Evolutionary conservation across 306 rosid genomes (phyloP).

Genomic region (Corylus americana): DNA sequence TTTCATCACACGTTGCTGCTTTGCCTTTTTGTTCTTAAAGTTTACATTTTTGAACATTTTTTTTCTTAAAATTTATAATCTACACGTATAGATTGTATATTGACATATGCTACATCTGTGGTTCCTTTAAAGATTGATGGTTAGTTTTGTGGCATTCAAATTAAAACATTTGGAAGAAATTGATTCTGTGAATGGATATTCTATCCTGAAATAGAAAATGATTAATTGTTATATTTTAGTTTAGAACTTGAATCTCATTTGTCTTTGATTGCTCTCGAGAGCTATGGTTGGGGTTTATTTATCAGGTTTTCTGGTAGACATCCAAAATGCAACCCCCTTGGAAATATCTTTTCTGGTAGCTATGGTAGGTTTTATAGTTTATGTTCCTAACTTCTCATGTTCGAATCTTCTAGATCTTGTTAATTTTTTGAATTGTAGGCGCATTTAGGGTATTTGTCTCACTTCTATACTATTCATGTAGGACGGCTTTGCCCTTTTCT

Average conservation of each 20-base stretch:
- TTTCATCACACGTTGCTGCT: not conserved
- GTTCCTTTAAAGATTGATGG: not conserved
- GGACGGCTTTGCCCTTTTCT: too few relatives aligned
- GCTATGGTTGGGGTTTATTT: too few relatives aligned
- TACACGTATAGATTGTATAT: not conserved
- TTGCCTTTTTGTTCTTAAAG: not conserved
- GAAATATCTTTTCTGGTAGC: too few relatives aligned
- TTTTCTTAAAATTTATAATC: not conserved
- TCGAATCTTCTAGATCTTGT: too few relatives aligned
- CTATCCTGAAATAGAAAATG: not conserved
- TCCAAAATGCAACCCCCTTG: too few relatives aligned
- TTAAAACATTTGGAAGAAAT: not conserved
- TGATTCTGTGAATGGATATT: not conserved
- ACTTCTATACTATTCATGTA: too few relatives aligned
- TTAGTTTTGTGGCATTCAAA: constrained; percentile 3
- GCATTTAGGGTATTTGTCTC: too few relatives aligned
- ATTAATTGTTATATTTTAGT: not conserved
- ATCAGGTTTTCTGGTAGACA: too few relatives aligned
- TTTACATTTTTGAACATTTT: not conserved
- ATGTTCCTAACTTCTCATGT: too few relatives aligned
- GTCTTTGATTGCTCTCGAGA: not conserved
- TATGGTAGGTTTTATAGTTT: too few relatives aligned
- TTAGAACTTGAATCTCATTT: not conserved
- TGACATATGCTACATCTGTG: not conserved
- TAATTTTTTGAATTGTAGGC: too few relatives aligned